Conservation (phyloP, 345 rosid species). For the Pistacia atlantica region DNA sequence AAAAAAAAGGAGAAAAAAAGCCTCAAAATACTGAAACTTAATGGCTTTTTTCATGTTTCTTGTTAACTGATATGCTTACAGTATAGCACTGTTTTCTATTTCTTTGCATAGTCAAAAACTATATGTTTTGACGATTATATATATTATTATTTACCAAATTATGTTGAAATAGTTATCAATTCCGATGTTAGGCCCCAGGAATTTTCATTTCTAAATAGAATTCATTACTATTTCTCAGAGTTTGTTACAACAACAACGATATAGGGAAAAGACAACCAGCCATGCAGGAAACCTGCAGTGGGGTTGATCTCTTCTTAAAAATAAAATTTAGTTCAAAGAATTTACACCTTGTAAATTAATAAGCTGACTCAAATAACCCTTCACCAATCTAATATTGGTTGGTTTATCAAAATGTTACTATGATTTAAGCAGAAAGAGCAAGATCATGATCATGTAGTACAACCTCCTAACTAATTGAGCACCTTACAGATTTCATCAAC, state of each 20-base stretch:
- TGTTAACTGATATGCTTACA: background rate
- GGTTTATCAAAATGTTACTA: background rate
- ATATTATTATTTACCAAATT: too few species aligned
- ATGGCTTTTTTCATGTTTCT: background rate
- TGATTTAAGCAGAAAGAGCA: background rate
- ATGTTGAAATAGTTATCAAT: background rate
- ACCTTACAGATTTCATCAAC: constrained; percentile 61
- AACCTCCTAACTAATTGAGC: constrained; percentile 38
- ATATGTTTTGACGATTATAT: background rate
- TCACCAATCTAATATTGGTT: background rate
- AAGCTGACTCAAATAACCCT: background rate
- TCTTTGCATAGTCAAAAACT: too few species aligned
- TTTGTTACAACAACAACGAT: constrained; percentile 8
- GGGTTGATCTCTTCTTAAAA: background rate
- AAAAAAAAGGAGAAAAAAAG: background rate
- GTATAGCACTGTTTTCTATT: too few species aligned
- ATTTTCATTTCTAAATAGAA: background rate
- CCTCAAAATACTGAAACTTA: background rate
- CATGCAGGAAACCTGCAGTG: background rate
- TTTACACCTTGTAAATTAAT: constrained; percentile 2
- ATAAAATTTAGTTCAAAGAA: background rate
- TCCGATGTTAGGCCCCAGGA: background rate
- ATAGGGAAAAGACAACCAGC: constrained; percentile 1
- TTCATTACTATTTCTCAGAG: constrained; percentile 2
- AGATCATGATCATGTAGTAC: background rate